A percentile compares a stretch with the other conserved stretches of the same genome.
phyloP scores from a whole-genome alignment of 2,329 filamentous ascomycete genomes.

The Nemania bipapillata region DNA sequence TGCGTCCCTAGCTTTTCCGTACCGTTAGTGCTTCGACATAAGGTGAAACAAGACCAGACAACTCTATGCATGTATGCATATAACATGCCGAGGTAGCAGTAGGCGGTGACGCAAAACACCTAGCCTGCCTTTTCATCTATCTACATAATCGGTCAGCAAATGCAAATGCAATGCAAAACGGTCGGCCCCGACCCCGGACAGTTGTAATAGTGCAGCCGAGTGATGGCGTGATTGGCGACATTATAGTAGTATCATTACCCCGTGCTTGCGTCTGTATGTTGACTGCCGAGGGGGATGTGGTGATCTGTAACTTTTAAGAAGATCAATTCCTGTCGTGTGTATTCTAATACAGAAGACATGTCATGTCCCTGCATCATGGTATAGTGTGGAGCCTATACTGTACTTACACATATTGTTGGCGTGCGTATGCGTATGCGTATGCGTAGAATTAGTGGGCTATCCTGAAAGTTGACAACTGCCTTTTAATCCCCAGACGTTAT shows the following conservation, averaged over 20 bases:
- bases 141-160: too few relatives aligned
- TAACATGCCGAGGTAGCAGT: background rate
- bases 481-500: background rate
- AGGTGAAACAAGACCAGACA: background rate
- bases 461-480: too few relatives aligned
- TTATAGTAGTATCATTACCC: background rate
- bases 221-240: background rate
- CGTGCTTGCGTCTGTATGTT: background rate
- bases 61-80: conserved; percentile 8
- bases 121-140: conserved; percentile 3
- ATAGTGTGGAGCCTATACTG: background rate
- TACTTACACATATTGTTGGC: background rate
- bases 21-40: background rate
- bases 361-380: background rate
- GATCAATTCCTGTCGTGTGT: background rate
- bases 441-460: background rate
- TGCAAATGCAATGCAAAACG: conserved; percentile 9
- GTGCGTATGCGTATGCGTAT: too few relatives aligned
- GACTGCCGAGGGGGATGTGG: background rate
- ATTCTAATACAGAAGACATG: background rate
- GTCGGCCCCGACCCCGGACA: background rate
- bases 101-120: conserved; percentile 9
- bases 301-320: background rate
- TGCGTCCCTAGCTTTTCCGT: background rate
- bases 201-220: background rate